Evolutionary conservation across 257 asterid species (phyloP).

Genomic region (Solanum etuberosum): DNA sequence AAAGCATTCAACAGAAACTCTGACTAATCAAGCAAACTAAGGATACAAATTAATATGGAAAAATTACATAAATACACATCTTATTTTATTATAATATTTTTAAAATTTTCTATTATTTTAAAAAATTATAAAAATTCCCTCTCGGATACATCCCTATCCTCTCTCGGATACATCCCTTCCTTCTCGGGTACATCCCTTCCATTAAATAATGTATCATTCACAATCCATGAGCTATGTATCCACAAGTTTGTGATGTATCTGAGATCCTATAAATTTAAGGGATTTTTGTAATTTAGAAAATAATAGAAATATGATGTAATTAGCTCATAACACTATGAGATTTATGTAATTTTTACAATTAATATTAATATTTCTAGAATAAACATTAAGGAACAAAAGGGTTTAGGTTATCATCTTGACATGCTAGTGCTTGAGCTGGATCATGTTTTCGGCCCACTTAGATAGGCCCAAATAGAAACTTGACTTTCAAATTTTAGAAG

Average conservation of each 20-base stretch:
- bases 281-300: no score
- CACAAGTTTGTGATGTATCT: background rate
- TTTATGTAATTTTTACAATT: no score
- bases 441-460: background rate
- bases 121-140: no score
- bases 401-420: background rate
- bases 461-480: background rate
- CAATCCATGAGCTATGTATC: background rate
- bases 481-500: background rate
- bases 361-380: background rate
- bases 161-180: no score
- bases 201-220: no score
- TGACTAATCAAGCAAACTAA: background rate
- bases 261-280: background rate
- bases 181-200: no score
- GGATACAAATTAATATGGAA: no score
- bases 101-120: no score
- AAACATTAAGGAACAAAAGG: background rate
- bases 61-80: no score
- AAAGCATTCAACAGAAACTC: background rate
- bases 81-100: no score
- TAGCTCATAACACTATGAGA: background rate
- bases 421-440: background rate
- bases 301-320: no score
- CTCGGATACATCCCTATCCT: no score